Evolutionary conservation across 2,329 filamentous ascomycete genomes (phyloP).

Genomic region (Fusarium luffae): DNA sequence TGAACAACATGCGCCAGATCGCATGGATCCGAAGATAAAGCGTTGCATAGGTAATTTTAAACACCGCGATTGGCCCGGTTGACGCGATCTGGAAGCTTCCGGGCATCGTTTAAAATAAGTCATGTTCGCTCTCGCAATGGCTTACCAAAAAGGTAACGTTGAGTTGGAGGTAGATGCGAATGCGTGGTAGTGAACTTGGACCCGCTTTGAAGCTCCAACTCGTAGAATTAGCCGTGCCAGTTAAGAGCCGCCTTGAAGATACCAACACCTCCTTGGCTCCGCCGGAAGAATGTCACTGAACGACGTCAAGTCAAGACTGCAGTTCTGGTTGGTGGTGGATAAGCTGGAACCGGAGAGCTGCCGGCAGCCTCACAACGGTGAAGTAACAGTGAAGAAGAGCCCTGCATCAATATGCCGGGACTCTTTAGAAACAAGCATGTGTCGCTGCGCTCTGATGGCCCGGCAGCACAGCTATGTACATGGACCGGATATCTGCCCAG

Average conservation of each 20-base stretch:
- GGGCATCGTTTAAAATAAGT: conserved; percentile 1
- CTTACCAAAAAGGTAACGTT: conserved; percentile 21
- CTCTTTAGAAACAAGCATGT: conserved; percentile 15
- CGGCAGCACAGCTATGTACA: conserved; percentile 3
- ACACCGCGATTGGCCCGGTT: conserved; percentile 42
- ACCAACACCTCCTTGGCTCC: conserved; percentile 34
- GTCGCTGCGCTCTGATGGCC: conserved; percentile 6
- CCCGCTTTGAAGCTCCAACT: conserved; percentile 37
- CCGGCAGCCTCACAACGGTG: conserved; percentile 16
- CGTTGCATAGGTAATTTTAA: conserved; percentile 21
- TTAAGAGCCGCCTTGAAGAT: conserved; percentile 38
- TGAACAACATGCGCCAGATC: conserved; percentile 14
- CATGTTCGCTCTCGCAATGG: conserved; percentile 23
- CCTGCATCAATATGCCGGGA: conserved; percentile 28
- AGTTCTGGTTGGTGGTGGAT: conserved; percentile 29
- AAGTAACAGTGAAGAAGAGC: conserved; percentile 3
- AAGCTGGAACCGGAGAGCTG: conserved; percentile 35
- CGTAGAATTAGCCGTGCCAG: conserved; percentile 45
- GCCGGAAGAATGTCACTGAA: conserved; percentile 39
- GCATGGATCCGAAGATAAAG: conserved; percentile 22
- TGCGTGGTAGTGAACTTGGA: conserved; percentile 34
- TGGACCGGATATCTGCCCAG: conserved; percentile 32
- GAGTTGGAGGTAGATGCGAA: conserved; percentile 17
- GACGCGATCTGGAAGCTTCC: conserved; percentile 28
- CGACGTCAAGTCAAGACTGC: conserved; percentile 4